These are phyloP conservation scores for Peniophora sp. DNA, from an alignment of 1,284 basidiomycete species.

Conservation along the genomic window DNA sequence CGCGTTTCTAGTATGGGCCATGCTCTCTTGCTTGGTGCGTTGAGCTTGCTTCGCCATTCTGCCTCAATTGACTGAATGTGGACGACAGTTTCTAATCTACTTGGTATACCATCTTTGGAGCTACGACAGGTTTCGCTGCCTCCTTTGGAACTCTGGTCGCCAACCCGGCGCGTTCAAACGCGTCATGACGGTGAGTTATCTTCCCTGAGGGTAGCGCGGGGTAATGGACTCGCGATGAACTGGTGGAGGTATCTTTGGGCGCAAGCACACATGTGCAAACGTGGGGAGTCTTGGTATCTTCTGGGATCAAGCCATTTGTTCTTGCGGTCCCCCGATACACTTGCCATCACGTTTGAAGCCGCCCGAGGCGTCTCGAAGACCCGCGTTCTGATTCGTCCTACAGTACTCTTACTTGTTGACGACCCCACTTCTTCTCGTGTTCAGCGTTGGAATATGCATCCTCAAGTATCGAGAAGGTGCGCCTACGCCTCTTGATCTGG, in stretches of 20 bases:
- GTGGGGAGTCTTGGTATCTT: too few relatives aligned
- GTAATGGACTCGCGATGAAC: background rate
- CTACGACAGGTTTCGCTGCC: slow-evolving; percentile 66
- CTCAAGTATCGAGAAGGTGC: slow-evolving; percentile 67
- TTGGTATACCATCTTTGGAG: slow-evolving; percentile 63
- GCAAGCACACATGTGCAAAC: background rate
- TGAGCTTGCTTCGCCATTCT: background rate
- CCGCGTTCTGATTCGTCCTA: too few relatives aligned
- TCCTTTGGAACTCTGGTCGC: slow-evolving; percentile 60
- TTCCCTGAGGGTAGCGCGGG: background rate
- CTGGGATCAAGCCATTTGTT: too few relatives aligned
- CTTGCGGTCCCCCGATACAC: slow-evolving; percentile 2
- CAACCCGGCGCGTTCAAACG: slow-evolving; percentile 75
- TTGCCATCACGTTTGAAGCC: background rate
- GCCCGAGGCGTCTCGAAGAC: background rate
- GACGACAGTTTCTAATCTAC: slow-evolving; percentile 52
- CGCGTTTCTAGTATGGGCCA: slow-evolving; percentile 64
- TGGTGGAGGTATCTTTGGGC: background rate
- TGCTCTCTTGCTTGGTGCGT: slow-evolving; percentile 55
- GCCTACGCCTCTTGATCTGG: slow-evolving; percentile 6
- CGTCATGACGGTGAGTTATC: slow-evolving; percentile 64
- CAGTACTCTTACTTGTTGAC: slow-evolving; percentile 70
- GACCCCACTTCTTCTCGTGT: slow-evolving; percentile 55
- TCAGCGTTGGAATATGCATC: slow-evolving; percentile 46
- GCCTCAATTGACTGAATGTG: slow-evolving; percentile 1